phyloP scores from a whole-genome alignment of 2,329 filamentous ascomycete species.

The Aspergillus sojae region DNA sequence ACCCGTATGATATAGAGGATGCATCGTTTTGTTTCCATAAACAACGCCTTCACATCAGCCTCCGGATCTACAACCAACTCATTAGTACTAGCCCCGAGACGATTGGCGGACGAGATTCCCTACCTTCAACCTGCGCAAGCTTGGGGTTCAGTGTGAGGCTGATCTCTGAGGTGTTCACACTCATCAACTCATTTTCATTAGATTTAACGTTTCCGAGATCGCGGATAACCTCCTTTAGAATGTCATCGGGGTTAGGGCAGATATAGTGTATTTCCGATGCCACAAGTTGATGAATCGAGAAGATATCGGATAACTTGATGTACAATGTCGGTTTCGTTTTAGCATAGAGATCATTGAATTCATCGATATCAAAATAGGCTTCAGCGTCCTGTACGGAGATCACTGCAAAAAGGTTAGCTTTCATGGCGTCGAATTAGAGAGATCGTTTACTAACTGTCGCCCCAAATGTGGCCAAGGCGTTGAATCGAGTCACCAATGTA shows the following conservation, averaged over 20 bases:
- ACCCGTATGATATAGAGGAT: conserved; percentile 97
- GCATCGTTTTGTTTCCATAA: conserved; percentile 98
- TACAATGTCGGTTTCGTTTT: conserved; percentile 98
- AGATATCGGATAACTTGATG: conserved; percentile 98
- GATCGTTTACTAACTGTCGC: conserved; percentile 54
- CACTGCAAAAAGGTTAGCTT: conserved; percentile 53
- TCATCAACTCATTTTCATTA: conserved; percentile 91
- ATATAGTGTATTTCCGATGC: conserved; percentile 76
- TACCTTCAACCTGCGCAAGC: conserved; percentile 78
- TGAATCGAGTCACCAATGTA: conserved; percentile 86
- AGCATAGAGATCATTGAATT: conserved; percentile 96
- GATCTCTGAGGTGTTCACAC: conserved; percentile 84
- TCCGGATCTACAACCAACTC: conserved; percentile 69
- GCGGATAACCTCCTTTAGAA: conserved; percentile 85
- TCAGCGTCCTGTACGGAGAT: conserved; percentile 87
- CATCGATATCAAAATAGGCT: conserved; percentile 93
- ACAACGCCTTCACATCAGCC: conserved; percentile 85
- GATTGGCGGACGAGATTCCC: conserved; percentile 17
- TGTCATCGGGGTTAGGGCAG: conserved; percentile 80
- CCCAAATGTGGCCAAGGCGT: conserved; percentile 74
- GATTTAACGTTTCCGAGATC: conserved; percentile 95
- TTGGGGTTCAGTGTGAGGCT: conserved; percentile 88
- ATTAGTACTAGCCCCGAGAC: conserved; percentile 19
- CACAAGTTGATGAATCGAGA: conserved; percentile 89
- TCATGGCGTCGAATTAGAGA: neutral